Conservation (phyloP, 371 early-diverging fungal genomes). For the Mortierella sp. region DNA sequence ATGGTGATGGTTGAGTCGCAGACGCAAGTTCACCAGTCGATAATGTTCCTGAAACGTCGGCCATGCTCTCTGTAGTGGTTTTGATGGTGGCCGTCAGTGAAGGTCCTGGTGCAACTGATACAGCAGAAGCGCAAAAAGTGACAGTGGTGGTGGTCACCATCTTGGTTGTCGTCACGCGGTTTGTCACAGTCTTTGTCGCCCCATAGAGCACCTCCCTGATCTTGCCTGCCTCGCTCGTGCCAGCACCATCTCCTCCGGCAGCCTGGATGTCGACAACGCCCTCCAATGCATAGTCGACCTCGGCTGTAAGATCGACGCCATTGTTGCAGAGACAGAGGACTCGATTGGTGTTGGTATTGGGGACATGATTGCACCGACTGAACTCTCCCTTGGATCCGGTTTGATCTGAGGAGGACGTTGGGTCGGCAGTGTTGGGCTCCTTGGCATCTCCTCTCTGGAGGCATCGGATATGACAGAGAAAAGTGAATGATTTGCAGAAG, state of each 20-base stretch:
- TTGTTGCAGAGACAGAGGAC: constrained; percentile 62
- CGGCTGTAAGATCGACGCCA: constrained; percentile 62
- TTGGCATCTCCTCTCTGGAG: constrained; percentile 45
- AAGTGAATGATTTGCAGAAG: constrained; percentile 53
- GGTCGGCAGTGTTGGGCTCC: constrained; percentile 11
- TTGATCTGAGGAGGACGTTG: neutral
- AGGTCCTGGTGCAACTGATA: neutral
- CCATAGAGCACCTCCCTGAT: constrained; percentile 25
- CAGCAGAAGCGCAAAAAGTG: too few species aligned
- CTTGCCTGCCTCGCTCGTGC: constrained; percentile 25
- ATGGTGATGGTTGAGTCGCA: too few species aligned
- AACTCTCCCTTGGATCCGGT: constrained; percentile 19
- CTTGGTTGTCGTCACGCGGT: neutral
- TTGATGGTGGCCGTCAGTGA: neutral
- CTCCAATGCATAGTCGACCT: constrained; percentile 57
- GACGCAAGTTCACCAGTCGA: neutral
- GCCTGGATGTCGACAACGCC: constrained; percentile 38
- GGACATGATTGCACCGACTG: constrained; percentile 39
- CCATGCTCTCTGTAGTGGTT: neutral
- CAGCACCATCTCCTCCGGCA: constrained; percentile 27
- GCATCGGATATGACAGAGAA: constrained; percentile 53
- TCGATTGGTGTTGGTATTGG: constrained; percentile 24
- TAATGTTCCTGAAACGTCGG: neutral
- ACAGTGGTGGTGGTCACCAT: neutral
- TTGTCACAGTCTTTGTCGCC: constrained; percentile 12